phyloP scores from a whole-genome alignment of 148 eudicot genomes.

The Tetragonia tetragonoides region DNA sequence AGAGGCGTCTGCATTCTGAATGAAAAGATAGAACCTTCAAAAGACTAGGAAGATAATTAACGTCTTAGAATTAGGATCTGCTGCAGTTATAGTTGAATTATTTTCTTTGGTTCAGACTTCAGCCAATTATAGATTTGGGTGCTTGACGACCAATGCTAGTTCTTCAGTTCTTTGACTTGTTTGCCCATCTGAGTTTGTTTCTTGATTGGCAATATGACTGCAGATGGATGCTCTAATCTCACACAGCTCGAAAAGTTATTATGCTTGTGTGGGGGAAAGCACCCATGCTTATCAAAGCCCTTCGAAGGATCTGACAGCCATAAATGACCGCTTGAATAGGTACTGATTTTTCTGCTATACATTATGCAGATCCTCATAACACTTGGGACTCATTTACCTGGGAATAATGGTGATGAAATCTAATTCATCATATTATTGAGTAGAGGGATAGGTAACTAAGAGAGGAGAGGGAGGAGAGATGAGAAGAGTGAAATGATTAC shows the following conservation, averaged over 20 bases:
- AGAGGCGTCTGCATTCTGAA: not conserved
- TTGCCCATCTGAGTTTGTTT: slow-evolving; percentile 6
- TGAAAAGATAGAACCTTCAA: not conserved
- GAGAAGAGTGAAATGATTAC: too few species aligned
- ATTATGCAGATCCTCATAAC: too few species aligned
- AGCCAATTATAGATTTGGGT: too few species aligned
- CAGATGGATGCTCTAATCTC: slow-evolving; percentile 93
- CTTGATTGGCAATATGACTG: slow-evolving; percentile 3
- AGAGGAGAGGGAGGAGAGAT: too few species aligned
- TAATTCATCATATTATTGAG: too few species aligned
- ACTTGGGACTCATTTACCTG: too few species aligned
- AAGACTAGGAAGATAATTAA: too few species aligned
- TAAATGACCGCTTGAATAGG: slow-evolving; percentile 93
- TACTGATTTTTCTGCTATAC: slow-evolving; percentile 19
- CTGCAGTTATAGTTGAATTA: not conserved
- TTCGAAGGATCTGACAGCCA: slow-evolving; percentile 89
- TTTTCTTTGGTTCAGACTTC: not conserved
- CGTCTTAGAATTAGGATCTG: too few species aligned
- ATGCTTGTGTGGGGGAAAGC: slow-evolving; percentile 99
- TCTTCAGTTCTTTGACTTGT: slow-evolving; percentile 1
- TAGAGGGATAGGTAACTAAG: too few species aligned
- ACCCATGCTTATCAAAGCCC: slow-evolving; percentile 99
- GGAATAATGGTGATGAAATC: too few species aligned
- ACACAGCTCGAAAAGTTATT: slow-evolving; percentile 85
- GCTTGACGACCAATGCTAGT: not conserved